Conservation (phyloP, 2,329 filamentous ascomycete genomes). For the Curvularia lunata region DNA sequence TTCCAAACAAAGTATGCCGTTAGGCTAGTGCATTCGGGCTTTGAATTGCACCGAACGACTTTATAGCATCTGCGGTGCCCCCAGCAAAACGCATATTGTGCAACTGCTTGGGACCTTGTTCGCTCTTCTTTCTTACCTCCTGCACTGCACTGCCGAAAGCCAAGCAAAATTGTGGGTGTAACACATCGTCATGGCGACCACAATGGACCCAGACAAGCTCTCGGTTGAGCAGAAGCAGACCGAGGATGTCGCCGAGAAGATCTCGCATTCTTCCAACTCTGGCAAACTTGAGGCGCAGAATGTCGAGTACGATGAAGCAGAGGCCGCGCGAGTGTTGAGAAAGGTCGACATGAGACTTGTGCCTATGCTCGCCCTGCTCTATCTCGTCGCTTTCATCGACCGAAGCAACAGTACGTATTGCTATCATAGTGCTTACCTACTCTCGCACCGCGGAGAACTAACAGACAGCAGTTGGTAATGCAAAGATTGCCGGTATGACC, state of each 20-base stretch:
- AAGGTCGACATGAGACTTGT: slow-evolving; percentile 46
- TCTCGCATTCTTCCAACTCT: slow-evolving; percentile 26
- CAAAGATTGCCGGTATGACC: slow-evolving; percentile 51
- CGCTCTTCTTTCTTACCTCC: not conserved
- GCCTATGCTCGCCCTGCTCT: slow-evolving; percentile 41
- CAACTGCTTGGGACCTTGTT: slow-evolving; percentile 1
- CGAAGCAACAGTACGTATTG: slow-evolving; percentile 37
- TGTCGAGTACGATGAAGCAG: slow-evolving; percentile 34
- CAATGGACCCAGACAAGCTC: slow-evolving; percentile 22
- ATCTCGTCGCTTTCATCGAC: slow-evolving; percentile 46
- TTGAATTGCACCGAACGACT: slow-evolving; percentile 19
- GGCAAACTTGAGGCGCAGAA: slow-evolving; percentile 34
- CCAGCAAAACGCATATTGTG: not conserved
- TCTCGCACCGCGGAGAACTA: slow-evolving; percentile 1
- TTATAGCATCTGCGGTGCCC: slow-evolving; percentile 19
- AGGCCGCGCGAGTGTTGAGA: slow-evolving; percentile 39
- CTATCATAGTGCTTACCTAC: too few relatives aligned
- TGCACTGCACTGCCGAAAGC: not conserved
- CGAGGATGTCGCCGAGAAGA: slow-evolving; percentile 38
- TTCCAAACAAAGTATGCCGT: slow-evolving; percentile 20
- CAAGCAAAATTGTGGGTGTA: not conserved
- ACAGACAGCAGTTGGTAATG: slow-evolving; percentile 46
- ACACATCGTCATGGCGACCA: slow-evolving; percentile 19
- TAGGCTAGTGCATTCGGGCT: slow-evolving; percentile 14
- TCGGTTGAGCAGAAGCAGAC: slow-evolving; percentile 22